Evolutionary conservation across 2,329 filamentous ascomycete genomes (phyloP), one percentile per base, ranked within the genome.

Genomic region (Onygenales sp.): DNA sequence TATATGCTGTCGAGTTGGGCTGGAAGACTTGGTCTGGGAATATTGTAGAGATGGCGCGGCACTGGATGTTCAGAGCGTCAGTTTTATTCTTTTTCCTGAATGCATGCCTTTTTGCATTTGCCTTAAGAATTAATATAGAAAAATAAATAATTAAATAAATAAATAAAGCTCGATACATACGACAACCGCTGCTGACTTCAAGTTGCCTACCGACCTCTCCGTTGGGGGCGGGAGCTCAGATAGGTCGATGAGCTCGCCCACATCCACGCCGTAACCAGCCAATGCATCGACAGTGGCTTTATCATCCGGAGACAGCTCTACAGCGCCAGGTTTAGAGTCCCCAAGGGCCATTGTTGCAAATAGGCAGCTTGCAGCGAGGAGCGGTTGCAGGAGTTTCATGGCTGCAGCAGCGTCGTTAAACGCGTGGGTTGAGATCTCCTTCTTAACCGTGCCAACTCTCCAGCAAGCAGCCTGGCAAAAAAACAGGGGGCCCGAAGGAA

Each of bases 11-110:
- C 6, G 49, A 45, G 34, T 49, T 44, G 10, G 53, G 52, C 21
- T 47, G 42, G 17, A 60, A 42, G 21, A 59, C 56, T 21, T 56
- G 49, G 27, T 37, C 53, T 10, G 56, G 55, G 40, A 51, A 60
- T 6, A 55, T 48, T 39, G 2, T 11, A 14, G 31, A 57, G 13
- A 60, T 32, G 21, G 56, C 48, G 40, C 45, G 43, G 31, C 59
- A 60, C 54, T 55, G 39, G 17, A 14, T n/a, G 5, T 36, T 14
- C 14, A 11, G 21, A 10, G 4, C n/a, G 34, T 9, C 2, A 40
- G 10, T 17, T 13, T 39, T 9, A 31, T 27, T 11, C 21, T 27
- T 27, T 27, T 27, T 27, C 21, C 21, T 27, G 3, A 27, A 27
- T 4, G 21, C 21, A 27, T 27, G 21, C 0, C 3, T 27, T 3